phyloP scores from a whole-genome alignment of 441 rosid species.

The Biscutella laevigata region DNA sequence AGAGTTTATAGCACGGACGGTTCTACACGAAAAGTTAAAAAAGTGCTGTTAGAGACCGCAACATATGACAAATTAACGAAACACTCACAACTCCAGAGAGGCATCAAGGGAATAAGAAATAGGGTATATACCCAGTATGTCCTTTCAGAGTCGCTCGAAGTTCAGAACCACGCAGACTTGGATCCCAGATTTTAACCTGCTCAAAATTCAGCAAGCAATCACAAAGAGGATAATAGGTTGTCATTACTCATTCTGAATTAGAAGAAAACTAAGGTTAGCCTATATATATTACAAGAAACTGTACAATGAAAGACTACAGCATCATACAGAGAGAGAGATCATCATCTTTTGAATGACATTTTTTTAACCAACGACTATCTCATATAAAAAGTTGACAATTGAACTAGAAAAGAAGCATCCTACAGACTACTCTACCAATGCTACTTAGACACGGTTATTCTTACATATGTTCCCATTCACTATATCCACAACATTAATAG shows the following conservation, averaged over 20 bases:
- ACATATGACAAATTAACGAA: conserved; percentile 1
- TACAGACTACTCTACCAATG: not conserved
- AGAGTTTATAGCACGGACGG: conserved; percentile 94
- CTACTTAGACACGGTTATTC: conserved; percentile 5
- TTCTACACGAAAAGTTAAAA: conserved; percentile 41
- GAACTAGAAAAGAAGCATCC: not conserved
- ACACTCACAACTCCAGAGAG: not conserved
- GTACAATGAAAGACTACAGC: not conserved
- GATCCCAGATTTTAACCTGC: conserved; percentile 99
- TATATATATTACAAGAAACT: not conserved
- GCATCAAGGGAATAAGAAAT: conserved; percentile 3
- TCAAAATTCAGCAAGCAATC: conserved; percentile 13
- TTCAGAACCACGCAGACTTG: conserved; percentile 95
- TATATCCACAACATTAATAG: conserved; percentile 1
- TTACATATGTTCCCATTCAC: conserved; percentile 1
- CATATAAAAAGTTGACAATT: not conserved
- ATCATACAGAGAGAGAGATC: not conserved
- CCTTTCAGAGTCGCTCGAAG: conserved; percentile 90
- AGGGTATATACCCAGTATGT: conserved; percentile 64
- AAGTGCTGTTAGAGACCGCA: conserved; percentile 9
- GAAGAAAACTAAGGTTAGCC: conserved; percentile 1
- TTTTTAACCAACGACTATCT: not conserved
- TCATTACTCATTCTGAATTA: conserved; percentile 11
- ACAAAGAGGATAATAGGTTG: conserved; percentile 4
- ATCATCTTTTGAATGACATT: not conserved